Conservation (phyloP, 805 yeast species). For the Spencermartinsiella europaea region DNA sequence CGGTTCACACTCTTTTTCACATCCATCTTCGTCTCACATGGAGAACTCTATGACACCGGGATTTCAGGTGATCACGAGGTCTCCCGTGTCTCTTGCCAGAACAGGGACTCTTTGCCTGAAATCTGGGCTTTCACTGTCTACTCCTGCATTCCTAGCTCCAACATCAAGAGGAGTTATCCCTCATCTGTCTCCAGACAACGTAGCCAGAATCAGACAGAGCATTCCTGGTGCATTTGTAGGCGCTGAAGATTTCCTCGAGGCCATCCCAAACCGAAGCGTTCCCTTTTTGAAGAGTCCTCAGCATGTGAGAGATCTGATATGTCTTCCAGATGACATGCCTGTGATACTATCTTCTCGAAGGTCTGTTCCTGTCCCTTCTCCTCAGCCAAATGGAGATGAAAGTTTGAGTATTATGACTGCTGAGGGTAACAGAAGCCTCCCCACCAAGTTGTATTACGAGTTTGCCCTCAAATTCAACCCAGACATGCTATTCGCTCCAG, state of each 20-base stretch:
- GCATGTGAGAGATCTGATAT: constrained; percentile 18
- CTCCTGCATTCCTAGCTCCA: constrained; percentile 33
- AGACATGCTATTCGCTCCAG: constrained; percentile 33
- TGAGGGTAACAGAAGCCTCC: constrained; percentile 33
- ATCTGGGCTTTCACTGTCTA: constrained; percentile 17
- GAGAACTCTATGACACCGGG: constrained; percentile 6
- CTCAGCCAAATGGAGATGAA: constrained; percentile 32
- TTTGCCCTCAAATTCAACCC: constrained; percentile 24
- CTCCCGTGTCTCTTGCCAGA: constrained; percentile 22
- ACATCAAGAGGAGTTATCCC: constrained; percentile 38
- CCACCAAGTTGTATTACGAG: constrained; percentile 21
- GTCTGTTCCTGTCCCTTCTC: constrained; percentile 27
- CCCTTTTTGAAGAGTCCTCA: constrained; percentile 15
- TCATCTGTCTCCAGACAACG: constrained; percentile 40
- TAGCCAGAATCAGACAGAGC: constrained; percentile 17
- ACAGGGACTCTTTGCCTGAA: constrained; percentile 16
- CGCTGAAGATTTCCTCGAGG: constrained; percentile 37
- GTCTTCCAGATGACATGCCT: constrained; percentile 28
- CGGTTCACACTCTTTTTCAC: too few relatives aligned
- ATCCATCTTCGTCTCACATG: too few relatives aligned
- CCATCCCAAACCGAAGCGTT: constrained; percentile 16
- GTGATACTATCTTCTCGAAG: constrained; percentile 29
- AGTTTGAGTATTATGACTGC: constrained; percentile 32
- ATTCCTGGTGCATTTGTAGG: constrained; percentile 28
- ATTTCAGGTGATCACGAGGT: constrained; percentile 19